Evolutionary conservation across 257 asterid genomes (phyloP).

Genomic region (Henckelia pumila): DNA sequence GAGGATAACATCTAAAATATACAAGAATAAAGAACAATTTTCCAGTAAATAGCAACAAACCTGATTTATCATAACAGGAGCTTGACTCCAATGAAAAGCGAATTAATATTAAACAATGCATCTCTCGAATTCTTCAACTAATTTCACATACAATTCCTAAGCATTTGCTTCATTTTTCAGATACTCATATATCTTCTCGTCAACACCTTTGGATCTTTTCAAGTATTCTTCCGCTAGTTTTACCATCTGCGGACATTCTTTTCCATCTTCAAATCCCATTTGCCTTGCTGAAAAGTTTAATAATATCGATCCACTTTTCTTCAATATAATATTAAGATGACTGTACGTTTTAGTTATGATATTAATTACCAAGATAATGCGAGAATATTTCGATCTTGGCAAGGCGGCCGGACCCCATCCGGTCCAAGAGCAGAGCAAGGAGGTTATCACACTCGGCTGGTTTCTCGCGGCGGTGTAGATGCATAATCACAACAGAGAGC

Average conservation of each 20-base stretch:
- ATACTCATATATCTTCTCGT: constrained; percentile 63
- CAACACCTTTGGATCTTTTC: constrained; percentile 61
- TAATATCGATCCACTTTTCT: too few relatives aligned
- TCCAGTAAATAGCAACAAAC: constrained; percentile 28
- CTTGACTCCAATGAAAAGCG: constrained; percentile 78
- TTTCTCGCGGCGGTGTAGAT: constrained; percentile 39
- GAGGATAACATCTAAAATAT: constrained; percentile 56
- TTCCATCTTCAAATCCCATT: constrained; percentile 70
- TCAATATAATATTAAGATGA: too few relatives aligned
- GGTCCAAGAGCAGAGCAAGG: constrained; percentile 61
- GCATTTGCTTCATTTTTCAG: constrained; percentile 43
- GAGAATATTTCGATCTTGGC: constrained; percentile 65
- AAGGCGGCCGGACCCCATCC: constrained; percentile 51
- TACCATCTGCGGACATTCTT: constrained; percentile 53
- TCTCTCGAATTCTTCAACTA: constrained; percentile 82
- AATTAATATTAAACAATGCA: constrained; percentile 82
- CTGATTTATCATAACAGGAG: constrained; percentile 62
- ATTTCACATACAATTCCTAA: constrained; percentile 58
- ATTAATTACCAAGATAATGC: constrained; percentile 80
- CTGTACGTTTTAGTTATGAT: too few relatives aligned
- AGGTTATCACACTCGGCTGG: constrained; percentile 25
- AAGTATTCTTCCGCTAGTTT: constrained; percentile 59
- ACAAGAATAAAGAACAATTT: constrained; percentile 24
- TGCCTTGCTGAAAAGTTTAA: constrained; percentile 86
- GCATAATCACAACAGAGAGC: constrained; percentile 50